These are phyloP conservation scores for Dictyostelium brefeldianum DNA, from an alignment of 78 protist species.

Conservation along the genomic window DNA sequence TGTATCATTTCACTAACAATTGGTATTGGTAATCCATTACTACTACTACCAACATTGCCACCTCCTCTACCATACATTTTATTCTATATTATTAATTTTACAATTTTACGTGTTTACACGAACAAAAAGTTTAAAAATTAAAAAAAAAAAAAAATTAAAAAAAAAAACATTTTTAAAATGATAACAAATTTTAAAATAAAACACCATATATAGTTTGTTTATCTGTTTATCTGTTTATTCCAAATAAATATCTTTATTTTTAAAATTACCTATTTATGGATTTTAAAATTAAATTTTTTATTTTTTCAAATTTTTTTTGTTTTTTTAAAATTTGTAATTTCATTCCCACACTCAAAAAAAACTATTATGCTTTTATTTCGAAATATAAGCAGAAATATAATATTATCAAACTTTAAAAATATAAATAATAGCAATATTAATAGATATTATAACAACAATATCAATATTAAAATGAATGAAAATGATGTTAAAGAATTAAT, in stretches of 20 bases:
- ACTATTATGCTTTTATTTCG: slow-evolving; percentile 2
- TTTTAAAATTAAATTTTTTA: too few species aligned
- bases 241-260: too few species aligned
- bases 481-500: slow-evolving; percentile 27
- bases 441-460: not conserved
- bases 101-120: not conserved
- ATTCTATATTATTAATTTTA: not conserved
- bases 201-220: too few species aligned
- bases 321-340: not conserved
- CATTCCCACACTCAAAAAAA: not conserved
- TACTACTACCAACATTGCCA: not conserved
- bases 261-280: too few species aligned
- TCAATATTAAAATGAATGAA: slow-evolving; percentile 15
- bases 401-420: not conserved
- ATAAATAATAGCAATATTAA: not conserved
- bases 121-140: not conserved
- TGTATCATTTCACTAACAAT: slow-evolving; percentile 15
- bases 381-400: not conserved
- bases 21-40: not conserved
- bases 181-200: not conserved
- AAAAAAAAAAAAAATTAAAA: not conserved
- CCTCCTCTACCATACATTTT: slow-evolving; percentile 9
- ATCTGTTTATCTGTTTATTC: too few species aligned
- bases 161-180: not conserved
- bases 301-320: not conserved